Evolutionary conservation across 495 filamentous ascomycete genomes (phyloP).

Genomic region (Penicillium coffeae): DNA sequence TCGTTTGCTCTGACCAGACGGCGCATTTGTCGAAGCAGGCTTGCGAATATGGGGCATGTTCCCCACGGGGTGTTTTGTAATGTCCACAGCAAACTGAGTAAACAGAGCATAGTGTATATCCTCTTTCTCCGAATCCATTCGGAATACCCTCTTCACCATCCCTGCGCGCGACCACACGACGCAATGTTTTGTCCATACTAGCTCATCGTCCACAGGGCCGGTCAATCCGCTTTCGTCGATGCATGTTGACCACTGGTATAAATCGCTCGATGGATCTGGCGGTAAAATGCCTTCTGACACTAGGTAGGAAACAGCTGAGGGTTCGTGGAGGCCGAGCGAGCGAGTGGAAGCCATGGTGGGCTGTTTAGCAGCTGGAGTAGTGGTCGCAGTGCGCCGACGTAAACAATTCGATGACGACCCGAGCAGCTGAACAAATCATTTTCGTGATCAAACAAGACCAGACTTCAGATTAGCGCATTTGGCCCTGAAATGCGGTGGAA

Average conservation of each 20-base stretch:
- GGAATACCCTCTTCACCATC: constrained; percentile 80
- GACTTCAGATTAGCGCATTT: neutral
- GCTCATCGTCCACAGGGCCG: constrained; percentile 65
- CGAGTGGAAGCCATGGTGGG: constrained; percentile 76
- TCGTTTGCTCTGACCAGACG: constrained; percentile 12
- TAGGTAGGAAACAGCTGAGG: constrained; percentile 75
- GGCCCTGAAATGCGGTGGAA: constrained; percentile 4
- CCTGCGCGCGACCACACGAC: constrained; percentile 91
- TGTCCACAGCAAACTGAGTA: constrained; percentile 66
- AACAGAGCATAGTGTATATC: constrained; percentile 78
- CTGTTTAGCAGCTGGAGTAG: constrained; percentile 21
- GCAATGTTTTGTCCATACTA: constrained; percentile 75
- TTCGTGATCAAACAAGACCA: neutral
- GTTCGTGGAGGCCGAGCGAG: constrained; percentile 84
- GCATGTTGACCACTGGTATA: constrained; percentile 67
- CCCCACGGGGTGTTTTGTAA: constrained; percentile 17
- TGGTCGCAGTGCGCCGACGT: constrained; percentile 18
- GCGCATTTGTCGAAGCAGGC: constrained; percentile 7
- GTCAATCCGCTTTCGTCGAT: constrained; percentile 40
- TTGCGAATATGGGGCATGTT: neutral
- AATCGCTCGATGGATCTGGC: constrained; percentile 57
- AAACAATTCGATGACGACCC: constrained; percentile 14
- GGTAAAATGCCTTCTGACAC: constrained; percentile 76
- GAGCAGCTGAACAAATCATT: constrained; percentile 10
- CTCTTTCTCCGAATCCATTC: constrained; percentile 82